phyloP scores from a whole-genome alignment of 768 basidiomycete species.

The Asterophora lycoperdoides region DNA sequence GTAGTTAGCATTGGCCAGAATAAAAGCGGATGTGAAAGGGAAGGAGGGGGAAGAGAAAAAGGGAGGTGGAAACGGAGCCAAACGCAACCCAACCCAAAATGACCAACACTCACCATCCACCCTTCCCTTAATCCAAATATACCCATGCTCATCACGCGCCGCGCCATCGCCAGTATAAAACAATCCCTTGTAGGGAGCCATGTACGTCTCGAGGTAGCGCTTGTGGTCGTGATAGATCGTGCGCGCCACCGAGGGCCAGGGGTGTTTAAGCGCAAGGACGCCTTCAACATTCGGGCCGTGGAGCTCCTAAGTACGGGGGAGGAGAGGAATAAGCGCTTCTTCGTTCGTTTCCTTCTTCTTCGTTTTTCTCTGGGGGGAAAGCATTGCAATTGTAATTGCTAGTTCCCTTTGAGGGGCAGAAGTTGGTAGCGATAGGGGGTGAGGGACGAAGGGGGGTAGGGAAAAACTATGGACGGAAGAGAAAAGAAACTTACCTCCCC shows the following conservation, averaged over 20 bases:
- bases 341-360: too few relatives aligned
- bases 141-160: slow-evolving; percentile 89
- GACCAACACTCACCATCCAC: slow-evolving; percentile 77
- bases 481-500: slow-evolving; percentile 49
- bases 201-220: slow-evolving; percentile 55
- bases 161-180: slow-evolving; percentile 99
- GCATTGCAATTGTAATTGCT: too few relatives aligned
- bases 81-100: too few relatives aligned
- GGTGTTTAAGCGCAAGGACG: slow-evolving; percentile 77
- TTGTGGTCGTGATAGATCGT: slow-evolving; percentile 92
- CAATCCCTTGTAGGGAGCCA: slow-evolving; percentile 78
- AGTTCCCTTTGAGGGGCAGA: too few relatives aligned
- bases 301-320: too few relatives aligned
- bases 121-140: slow-evolving; percentile 98
- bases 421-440: too few relatives aligned
- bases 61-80: slow-evolving; percentile 5
- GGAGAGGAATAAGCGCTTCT: too few relatives aligned
- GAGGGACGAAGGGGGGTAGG: too few relatives aligned
- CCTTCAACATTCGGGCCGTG: slow-evolving; percentile 85
- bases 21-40: too few relatives aligned
- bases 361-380: too few relatives aligned
- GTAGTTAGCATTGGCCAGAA: too few relatives aligned
- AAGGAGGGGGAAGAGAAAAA: background rate
- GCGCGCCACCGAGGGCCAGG: slow-evolving; percentile 96
- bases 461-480: too few relatives aligned